Percentiles rank a stretch among this genome's conserved stretches.
Conservation (phyloP, 441 rosid genomes). For the Corymbia calophylla region DNA sequence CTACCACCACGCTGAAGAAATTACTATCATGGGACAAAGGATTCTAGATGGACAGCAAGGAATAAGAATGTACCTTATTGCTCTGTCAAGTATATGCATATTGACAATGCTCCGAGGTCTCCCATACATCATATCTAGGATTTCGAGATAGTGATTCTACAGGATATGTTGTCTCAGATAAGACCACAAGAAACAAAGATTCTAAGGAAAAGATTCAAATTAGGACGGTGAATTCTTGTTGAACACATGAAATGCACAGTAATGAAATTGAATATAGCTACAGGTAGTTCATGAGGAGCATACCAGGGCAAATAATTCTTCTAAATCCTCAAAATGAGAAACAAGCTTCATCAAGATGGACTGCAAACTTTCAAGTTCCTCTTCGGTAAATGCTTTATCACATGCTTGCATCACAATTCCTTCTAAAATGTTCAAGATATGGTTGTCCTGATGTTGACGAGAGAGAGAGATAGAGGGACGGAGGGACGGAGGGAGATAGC, state of each 20-base stretch:
- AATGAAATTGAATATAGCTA: not conserved
- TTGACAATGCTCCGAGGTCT: conserved; percentile 43
- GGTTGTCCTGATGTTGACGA: conserved; percentile 39
- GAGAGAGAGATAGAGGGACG: not conserved
- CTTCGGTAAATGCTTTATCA: conserved; percentile 47
- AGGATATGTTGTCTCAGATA: conserved; percentile 9
- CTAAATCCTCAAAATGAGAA: conserved; percentile 55
- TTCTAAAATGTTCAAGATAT: conserved; percentile 49
- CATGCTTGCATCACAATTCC: conserved; percentile 38
- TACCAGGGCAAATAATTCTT: conserved; percentile 67
- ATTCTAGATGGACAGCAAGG: not conserved
- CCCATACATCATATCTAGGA: conserved; percentile 73
- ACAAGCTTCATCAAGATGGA: conserved; percentile 77
- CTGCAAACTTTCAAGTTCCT: conserved; percentile 65
- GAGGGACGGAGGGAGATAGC: not conserved
- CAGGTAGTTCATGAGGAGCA: conserved; percentile 6
- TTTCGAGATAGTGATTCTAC: conserved; percentile 74
- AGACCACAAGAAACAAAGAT: not conserved
- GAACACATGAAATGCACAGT: not conserved
- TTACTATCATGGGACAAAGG: not conserved
- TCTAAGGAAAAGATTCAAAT: not conserved
- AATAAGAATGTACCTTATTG: conserved; percentile 41
- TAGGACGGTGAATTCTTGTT: not conserved
- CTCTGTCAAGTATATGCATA: conserved; percentile 65
- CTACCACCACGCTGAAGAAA: not conserved